Base-by-base conservation (phyloP, 1,139 yeast species). In the Suzukiozyma palmioleophila region DNA sequence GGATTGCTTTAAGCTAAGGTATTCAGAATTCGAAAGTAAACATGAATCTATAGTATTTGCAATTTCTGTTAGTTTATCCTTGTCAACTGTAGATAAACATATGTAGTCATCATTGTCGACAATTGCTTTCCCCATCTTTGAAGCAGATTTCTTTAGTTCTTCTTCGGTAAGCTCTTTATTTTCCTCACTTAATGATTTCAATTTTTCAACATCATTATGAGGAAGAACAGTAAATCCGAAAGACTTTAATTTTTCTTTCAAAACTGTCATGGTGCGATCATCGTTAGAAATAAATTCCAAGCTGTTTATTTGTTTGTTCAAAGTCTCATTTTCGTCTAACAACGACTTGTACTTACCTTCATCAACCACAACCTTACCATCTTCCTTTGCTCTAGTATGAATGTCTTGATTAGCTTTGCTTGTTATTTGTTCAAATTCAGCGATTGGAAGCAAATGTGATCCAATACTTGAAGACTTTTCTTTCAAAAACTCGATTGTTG, bases 91-190 rank as follows among this genome's bases (percentile, higher is more conserved):
- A 8, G 43, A 39, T 31, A 62, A 42, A 3, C 46, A 44, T 8
- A 50, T 44, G 37, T 55, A 54, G 31, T 56, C 55, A 13, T 50
- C 56, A 25, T 50, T 46, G 8, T 58, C 47, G 4, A 75, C 39
- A 3, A 68, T 59, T 3, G 63, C 63, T 56, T 68, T 59, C 1
- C 78, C 77, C 32, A 69, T 50, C 38, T 55, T 51, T 28, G 56
- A 48, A 4, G 72, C 70, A 46, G 61, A 53, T 11, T 46, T 46
- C 9, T 42, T 41, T 37, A 66, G 54, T 38, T 64, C 71, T 2
- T 56, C 62, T 33, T 49, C 53, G 35, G 56, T 57, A 39, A 65
- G 57, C 14, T 63, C 64, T 40, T 62, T 62, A 2, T 13, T 14
- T 27, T 35, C 28, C 16, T 25, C 16, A 26, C 31, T 13, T 36